Evolutionary conservation across 139 green algal species (phyloP).

Genomic region (Chlamydomonas sp.): DNA sequence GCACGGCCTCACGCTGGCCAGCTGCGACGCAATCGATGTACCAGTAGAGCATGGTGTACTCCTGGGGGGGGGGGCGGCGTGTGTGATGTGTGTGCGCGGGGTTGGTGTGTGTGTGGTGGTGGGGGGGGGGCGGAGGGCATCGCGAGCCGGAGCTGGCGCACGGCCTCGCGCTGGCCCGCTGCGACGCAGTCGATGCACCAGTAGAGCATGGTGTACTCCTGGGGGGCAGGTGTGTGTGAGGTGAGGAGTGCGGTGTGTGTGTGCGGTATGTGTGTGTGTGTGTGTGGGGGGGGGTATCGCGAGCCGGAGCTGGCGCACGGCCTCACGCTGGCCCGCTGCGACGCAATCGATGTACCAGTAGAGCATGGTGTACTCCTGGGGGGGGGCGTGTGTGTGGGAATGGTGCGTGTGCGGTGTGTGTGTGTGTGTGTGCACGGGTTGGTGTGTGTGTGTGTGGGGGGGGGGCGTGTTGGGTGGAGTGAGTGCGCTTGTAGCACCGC

Average conservation of each 20-base stretch:
- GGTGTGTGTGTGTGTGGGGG: too few species aligned
- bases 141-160: background rate
- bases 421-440: too few species aligned
- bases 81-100: background rate
- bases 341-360: slow-evolving; percentile 8
- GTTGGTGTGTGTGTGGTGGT: background rate
- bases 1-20: background rate
- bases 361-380: background rate
- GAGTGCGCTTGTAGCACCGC: too few species aligned
- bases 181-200: slow-evolving; percentile 31
- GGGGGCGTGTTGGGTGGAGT: too few species aligned
- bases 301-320: background rate
- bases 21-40: background rate
- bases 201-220: slow-evolving; percentile 70
- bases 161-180: background rate
- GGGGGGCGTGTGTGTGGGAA: background rate
- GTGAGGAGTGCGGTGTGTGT: too few species aligned
- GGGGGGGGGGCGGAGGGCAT: background rate
- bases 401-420: background rate
- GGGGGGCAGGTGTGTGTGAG: too few species aligned
- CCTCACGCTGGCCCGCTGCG: background rate
- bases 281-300: background rate
- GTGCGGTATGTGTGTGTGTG: too few species aligned
- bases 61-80: background rate
- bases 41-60: background rate